Conservation (phyloP, 805 yeast genomes). For the Hanseniaspora lachancei region DNA sequence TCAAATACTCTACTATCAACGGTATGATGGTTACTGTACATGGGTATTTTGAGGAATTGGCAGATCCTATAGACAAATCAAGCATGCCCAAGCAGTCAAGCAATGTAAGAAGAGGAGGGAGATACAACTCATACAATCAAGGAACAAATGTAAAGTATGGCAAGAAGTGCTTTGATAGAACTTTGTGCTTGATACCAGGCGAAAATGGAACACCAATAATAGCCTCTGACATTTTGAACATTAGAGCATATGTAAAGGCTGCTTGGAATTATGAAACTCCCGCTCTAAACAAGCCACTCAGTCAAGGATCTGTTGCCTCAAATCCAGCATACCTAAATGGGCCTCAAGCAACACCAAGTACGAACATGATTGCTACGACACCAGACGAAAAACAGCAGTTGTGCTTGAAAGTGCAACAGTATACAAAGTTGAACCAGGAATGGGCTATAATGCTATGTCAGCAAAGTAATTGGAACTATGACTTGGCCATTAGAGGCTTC, state of each 20-base stretch:
- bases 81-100: slow-evolving; percentile 18
- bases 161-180: slow-evolving; percentile 73
- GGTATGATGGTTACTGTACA: slow-evolving; percentile 73
- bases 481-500: slow-evolving; percentile 56
- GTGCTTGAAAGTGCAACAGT: slow-evolving; percentile 48
- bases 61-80: slow-evolving; percentile 35
- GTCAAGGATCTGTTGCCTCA: neutral
- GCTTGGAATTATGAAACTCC: slow-evolving; percentile 37
- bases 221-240: slow-evolving; percentile 68
- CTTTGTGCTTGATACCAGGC: slow-evolving; percentile 54
- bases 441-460: slow-evolving; percentile 73
- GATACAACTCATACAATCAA: slow-evolving; percentile 21
- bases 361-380: slow-evolving; percentile 38
- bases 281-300: neutral
- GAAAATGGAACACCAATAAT: slow-evolving; percentile 63
- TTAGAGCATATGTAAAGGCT: slow-evolving; percentile 48
- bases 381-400: slow-evolving; percentile 48
- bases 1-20: slow-evolving; percentile 54
- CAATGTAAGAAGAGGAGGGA: slow-evolving; percentile 18
- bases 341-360: slow-evolving; percentile 18
- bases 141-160: slow-evolving; percentile 25
- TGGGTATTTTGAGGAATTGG: slow-evolving; percentile 68
- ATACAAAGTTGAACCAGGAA: slow-evolving; percentile 65
- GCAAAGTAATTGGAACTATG: slow-evolving; percentile 76
- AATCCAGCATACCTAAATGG: slow-evolving; percentile 13